Conservation (phyloP, 2,329 filamentous ascomycete species). For the Allantophomopsis lycopodina region DNA sequence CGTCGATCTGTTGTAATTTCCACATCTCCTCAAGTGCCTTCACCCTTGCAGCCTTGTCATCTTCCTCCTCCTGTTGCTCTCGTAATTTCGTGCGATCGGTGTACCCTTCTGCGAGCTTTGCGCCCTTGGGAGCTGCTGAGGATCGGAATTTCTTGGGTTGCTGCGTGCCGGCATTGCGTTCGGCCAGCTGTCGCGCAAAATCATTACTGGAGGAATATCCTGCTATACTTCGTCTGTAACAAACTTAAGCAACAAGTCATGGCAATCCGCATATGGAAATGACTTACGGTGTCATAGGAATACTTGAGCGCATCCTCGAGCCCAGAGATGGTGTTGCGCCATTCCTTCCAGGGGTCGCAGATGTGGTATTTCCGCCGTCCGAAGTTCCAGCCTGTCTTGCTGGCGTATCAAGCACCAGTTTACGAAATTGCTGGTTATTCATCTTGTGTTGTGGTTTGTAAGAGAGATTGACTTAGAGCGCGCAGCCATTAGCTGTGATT, state of each 20-base stretch:
- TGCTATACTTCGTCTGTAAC: too few species aligned
- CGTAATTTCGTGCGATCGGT: slow-evolving; percentile 64
- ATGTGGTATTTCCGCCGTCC: slow-evolving; percentile 16
- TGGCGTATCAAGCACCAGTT: slow-evolving; percentile 50
- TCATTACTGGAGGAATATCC: slow-evolving; percentile 30
- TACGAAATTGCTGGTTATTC: slow-evolving; percentile 94
- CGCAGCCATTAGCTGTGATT: too few species aligned
- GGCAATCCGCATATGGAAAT: background rate
- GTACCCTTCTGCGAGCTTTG: slow-evolving; percentile 68
- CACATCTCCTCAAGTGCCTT: slow-evolving; percentile 69
- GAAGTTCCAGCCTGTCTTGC: slow-evolving; percentile 17
- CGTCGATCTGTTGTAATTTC: slow-evolving; percentile 74
- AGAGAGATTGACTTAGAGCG: too few species aligned
- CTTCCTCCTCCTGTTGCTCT: slow-evolving; percentile 35
- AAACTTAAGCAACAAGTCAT: too few species aligned
- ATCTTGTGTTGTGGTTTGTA: slow-evolving; percentile 30
- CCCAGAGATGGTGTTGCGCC: slow-evolving; percentile 46
- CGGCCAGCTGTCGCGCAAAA: slow-evolving; percentile 75
- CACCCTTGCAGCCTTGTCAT: slow-evolving; percentile 50
- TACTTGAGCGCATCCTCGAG: slow-evolving; percentile 64
- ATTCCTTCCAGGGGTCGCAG: slow-evolving; percentile 24
- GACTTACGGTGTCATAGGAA: slow-evolving; percentile 86
- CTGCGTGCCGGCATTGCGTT: slow-evolving; percentile 36
- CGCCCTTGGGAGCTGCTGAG: slow-evolving; percentile 65
- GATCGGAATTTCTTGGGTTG: slow-evolving; percentile 64